These are phyloP conservation scores for Trypanosoma scelopori DNA, from an alignment of 208 protist species.

Conservation along the genomic window DNA sequence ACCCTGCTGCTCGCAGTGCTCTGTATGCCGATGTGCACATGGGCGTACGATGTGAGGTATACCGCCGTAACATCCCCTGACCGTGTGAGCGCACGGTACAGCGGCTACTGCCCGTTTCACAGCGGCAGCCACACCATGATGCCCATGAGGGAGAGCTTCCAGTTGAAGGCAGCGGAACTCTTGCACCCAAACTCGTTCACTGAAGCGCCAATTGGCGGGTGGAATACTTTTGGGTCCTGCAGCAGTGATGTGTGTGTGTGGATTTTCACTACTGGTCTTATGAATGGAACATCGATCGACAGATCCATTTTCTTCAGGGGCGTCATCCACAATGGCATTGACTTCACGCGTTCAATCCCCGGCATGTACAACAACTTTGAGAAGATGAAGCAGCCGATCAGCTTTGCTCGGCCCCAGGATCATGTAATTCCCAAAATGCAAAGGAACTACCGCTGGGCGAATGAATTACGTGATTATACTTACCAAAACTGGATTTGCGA, in stretches of 20 bases:
- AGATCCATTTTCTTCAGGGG: slow-evolving; percentile 55
- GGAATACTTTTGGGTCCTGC: slow-evolving; percentile 43
- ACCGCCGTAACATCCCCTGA: slow-evolving; percentile 18
- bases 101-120: slow-evolving; percentile 36
- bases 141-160: slow-evolving; percentile 45
- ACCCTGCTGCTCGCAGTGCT: slow-evolving; percentile 18
- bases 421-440: slow-evolving; percentile 29
- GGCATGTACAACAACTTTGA: slow-evolving; percentile 18
- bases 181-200: slow-evolving; percentile 27
- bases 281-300: slow-evolving; percentile 32
- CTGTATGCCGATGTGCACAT: slow-evolving; percentile 12
- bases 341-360: slow-evolving; percentile 20
- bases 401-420: neutral
- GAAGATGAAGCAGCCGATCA: neutral
- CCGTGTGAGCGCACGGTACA: slow-evolving; percentile 11
- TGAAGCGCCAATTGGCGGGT: slow-evolving; percentile 46
- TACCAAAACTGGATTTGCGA: slow-evolving; percentile 64
- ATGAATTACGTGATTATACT: slow-evolving; percentile 37
- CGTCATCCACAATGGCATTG: slow-evolving; percentile 30
- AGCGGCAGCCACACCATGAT: slow-evolving; percentile 57
- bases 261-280: slow-evolving; percentile 58
- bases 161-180: slow-evolving; percentile 22
- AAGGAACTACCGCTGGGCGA: slow-evolving; percentile 41
- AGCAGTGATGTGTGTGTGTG: slow-evolving; percentile 41
- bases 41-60: slow-evolving; percentile 50